Evolutionary conservation across 78 protist species (phyloP).

Genomic region (Guillardia theta): DNA sequence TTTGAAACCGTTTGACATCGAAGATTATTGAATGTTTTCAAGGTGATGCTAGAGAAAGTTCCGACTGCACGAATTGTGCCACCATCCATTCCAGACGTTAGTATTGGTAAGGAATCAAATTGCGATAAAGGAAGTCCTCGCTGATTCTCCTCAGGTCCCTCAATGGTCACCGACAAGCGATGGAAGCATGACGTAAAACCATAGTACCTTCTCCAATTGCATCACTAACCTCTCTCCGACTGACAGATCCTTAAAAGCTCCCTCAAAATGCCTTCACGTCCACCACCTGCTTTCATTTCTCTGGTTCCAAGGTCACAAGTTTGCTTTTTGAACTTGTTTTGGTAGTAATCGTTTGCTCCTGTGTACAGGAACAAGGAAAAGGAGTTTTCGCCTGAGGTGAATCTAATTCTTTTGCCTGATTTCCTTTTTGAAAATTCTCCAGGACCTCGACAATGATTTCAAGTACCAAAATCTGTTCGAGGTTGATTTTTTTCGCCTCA

Average conservation of each 20-base stretch:
- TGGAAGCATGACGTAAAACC: not conserved
- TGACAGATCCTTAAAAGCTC: not conserved
- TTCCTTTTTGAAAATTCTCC: not conserved
- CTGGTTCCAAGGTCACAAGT: no score
- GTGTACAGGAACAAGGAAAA: not conserved
- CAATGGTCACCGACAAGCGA: not conserved
- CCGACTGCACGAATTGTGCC: not conserved
- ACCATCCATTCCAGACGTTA: not conserved
- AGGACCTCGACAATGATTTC: slow-evolving; percentile 25
- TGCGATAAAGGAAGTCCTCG: no score
- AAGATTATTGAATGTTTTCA: not conserved
- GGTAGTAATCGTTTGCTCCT: no score
- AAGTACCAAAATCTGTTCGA: slow-evolving; percentile 14
- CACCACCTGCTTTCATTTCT: not conserved
- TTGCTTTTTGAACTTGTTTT: no score
- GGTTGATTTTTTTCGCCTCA: not conserved
- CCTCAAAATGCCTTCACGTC: not conserved
- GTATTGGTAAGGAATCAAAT: not conserved
- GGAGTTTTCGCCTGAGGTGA: not conserved
- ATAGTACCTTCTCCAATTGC: not conserved
- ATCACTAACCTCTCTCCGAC: not conserved
- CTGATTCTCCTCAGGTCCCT: not conserved
- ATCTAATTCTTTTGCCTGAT: not conserved
- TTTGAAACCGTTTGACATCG: not conserved
- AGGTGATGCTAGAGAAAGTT: not conserved